Conservation (phyloP, 2,329 filamentous ascomycete genomes). For the Epichloe baconii region DNA sequence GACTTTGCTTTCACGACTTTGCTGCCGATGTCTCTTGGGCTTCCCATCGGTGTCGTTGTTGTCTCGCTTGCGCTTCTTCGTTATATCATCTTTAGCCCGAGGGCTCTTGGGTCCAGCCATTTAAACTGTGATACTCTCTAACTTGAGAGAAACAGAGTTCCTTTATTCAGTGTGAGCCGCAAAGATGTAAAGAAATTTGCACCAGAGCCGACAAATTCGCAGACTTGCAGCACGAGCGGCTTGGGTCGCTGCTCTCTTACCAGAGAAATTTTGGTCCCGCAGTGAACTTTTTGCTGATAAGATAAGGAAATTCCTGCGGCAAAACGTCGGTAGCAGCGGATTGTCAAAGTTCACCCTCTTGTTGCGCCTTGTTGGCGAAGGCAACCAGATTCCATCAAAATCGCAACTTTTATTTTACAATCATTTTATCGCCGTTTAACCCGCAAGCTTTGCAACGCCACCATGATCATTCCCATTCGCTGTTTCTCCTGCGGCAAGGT, state of each 20-base stretch:
- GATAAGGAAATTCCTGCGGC: constrained; percentile 21
- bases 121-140: constrained; percentile 5
- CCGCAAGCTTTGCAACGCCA: neutral
- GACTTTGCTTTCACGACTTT: constrained; percentile 16
- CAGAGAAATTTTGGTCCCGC: constrained; percentile 28
- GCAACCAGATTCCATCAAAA: constrained; percentile 1
- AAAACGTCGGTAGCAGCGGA: constrained; percentile 17
- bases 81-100: constrained; percentile 22
- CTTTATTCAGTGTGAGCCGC: neutral
- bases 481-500: constrained; percentile 99
- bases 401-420: neutral
- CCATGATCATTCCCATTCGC: constrained; percentile 95
- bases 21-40: constrained; percentile 27
- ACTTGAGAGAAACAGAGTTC: neutral
- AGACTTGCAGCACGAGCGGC: neutral
- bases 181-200: neutral
- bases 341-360: constrained; percentile 9
- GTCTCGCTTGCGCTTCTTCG: constrained; percentile 36
- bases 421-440: neutral
- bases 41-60: constrained; percentile 26
- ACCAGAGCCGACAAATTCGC: constrained; percentile 3
- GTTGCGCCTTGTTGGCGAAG: neutral
- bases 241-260: neutral
- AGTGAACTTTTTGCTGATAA: constrained; percentile 29
- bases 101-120: constrained; percentile 24